phyloP scores from a whole-genome alignment of 169 alveolate species.

The Eimeria necatrix region DNA sequence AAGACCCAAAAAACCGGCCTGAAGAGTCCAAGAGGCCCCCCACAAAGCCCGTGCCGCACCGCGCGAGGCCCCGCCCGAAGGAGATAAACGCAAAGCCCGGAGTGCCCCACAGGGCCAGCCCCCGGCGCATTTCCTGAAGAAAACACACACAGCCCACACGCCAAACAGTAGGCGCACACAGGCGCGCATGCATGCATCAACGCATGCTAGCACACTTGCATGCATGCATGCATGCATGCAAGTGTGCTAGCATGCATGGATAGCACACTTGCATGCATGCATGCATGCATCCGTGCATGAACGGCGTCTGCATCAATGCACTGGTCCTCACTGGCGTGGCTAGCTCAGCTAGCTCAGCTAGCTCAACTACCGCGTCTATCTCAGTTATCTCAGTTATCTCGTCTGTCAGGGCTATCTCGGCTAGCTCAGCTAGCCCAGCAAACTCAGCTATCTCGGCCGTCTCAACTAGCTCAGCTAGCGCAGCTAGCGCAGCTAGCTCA shows the following conservation, averaged over 20 bases:
- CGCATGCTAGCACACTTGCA: no score
- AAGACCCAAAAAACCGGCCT: conserved; percentile 75
- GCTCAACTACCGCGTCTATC: no score
- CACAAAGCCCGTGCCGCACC: conserved; percentile 47
- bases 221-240: not conserved
- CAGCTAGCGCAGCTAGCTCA: no score
- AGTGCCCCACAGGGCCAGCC: conserved; percentile 36
- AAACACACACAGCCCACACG: not conserved
- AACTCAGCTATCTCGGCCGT: no score
- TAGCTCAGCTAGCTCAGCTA: no score
- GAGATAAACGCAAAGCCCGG: conserved; percentile 65
- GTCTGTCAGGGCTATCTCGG: no score
- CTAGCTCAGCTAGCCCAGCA: no score
- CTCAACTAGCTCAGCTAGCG: no score
- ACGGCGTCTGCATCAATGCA: no score
- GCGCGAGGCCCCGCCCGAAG: conserved; percentile 55
- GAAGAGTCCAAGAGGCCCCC: conserved; percentile 70
- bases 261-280: not conserved
- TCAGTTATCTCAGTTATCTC: no score
- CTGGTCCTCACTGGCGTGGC: no score
- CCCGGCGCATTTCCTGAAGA: conserved; percentile 46
- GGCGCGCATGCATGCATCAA: not conserved
- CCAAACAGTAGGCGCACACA: not conserved
- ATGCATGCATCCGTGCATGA: not conserved
- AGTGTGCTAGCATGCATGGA: not conserved